These are phyloP conservation scores for Senna tora DNA, from an alignment of 306 rosid species.

Conservation along the genomic window DNA sequence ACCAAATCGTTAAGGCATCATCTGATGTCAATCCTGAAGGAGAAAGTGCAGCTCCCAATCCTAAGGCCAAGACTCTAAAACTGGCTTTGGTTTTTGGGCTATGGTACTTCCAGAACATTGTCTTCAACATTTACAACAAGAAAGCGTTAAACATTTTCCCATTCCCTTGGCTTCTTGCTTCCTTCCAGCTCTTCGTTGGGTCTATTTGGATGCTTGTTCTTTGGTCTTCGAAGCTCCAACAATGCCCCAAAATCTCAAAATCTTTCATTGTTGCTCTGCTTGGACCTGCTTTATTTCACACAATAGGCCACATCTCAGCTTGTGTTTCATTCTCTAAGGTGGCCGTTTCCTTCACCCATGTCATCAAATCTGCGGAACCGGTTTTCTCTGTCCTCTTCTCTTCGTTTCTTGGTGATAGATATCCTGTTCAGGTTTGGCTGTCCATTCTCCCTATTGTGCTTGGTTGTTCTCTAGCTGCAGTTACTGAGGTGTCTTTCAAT, in stretches of 20 bases:
- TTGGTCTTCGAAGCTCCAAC: constrained; percentile 84
- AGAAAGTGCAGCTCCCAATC: constrained; percentile 43
- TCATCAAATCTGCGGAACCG: constrained; percentile 92
- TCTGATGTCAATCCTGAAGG: constrained; percentile 54
- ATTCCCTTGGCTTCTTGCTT: constrained; percentile 94
- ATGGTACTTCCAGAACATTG: constrained; percentile 89
- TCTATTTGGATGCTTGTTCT: constrained; percentile 83
- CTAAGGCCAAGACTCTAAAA: constrained; percentile 51
- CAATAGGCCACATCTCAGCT: constrained; percentile 94
- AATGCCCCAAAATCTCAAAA: constrained; percentile 79
- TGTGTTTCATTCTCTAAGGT: constrained; percentile 95
- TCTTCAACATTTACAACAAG: constrained; percentile 93
- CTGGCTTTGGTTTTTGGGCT: constrained; percentile 82
- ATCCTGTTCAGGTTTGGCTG: constrained; percentile 89
- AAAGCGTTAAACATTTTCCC: constrained; percentile 76
- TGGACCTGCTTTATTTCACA: constrained; percentile 96
- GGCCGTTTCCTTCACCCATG: constrained; percentile 96
- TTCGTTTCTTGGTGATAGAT: constrained; percentile 72
- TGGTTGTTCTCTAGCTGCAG: constrained; percentile 88
- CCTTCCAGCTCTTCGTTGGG: constrained; percentile 92
- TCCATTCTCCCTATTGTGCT: constrained; percentile 87
- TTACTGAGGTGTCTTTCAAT: constrained; percentile 89
- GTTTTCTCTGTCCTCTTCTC: constrained; percentile 82
- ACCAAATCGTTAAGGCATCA: constrained; percentile 52
- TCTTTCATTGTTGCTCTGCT: constrained; percentile 78